Evolutionary conservation across 1,284 basidiomycete species (phyloP).

Genomic region (Exobasidium rhododendri): DNA sequence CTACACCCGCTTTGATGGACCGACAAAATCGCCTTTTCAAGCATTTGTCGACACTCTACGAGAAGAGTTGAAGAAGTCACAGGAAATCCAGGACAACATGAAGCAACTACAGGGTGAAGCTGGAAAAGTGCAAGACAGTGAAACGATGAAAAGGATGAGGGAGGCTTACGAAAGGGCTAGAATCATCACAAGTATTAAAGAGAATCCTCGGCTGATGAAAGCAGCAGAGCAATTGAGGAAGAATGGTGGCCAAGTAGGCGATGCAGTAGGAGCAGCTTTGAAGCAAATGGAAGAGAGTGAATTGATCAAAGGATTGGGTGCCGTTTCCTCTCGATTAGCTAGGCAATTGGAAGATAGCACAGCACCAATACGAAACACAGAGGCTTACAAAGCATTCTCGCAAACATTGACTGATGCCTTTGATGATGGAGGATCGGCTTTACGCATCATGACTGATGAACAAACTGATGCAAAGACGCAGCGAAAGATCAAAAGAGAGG

Average conservation of each 20-base stretch:
- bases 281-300: conserved; percentile 91
- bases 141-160: conserved; percentile 86
- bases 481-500: conserved; percentile 43
- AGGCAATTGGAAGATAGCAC: conserved; percentile 46
- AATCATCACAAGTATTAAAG: conserved; percentile 90
- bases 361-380: conserved; percentile 76
- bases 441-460: conserved; percentile 57
- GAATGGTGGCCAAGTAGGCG: conserved; percentile 84
- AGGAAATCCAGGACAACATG: conserved; percentile 91
- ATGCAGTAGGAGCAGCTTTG: conserved; percentile 86
- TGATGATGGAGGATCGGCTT: conserved; percentile 82
- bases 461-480: conserved; percentile 71
- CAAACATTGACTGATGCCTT: conserved; percentile 87
- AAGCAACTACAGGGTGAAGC: conserved; percentile 96
- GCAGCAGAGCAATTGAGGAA: conserved; percentile 87
- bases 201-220: conserved; percentile 84
- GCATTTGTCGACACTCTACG: conserved; percentile 90
- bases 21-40: conserved; percentile 76
- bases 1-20: conserved; percentile 1
- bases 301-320: conserved; percentile 67
- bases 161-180: conserved; percentile 90
- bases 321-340: conserved; percentile 38
- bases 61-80: conserved; percentile 88
- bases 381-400: conserved; percentile 85
- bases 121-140: conserved; percentile 91